A percentile compares a stretch with the other conserved stretches of the same genome.
Evolutionary conservation across 495 filamentous ascomycete species (phyloP).

Genomic region (Jackrogersella minutella): DNA sequence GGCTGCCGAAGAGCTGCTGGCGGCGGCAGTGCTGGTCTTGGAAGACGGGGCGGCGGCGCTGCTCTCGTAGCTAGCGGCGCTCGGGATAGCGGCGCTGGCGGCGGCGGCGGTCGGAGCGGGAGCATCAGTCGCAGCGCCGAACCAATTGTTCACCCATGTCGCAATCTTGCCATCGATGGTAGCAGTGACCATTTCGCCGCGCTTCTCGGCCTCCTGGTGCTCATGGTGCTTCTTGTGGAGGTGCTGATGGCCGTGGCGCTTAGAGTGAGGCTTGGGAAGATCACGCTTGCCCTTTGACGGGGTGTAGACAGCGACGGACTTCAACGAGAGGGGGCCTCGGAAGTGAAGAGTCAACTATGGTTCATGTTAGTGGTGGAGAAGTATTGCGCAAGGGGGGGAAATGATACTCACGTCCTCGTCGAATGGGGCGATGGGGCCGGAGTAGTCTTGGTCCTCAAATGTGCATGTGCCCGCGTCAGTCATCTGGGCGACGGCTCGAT

Average conservation of each 20-base stretch:
- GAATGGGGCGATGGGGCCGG: slow-evolving; percentile 67
- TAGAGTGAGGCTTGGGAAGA: slow-evolving; percentile 42
- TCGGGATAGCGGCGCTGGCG: background rate
- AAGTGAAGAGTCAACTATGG: slow-evolving; percentile 72
- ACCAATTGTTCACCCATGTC: slow-evolving; percentile 72
- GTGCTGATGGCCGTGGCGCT: slow-evolving; percentile 51
- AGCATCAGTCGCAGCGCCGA: slow-evolving; percentile 40
- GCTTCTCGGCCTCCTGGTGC: slow-evolving; percentile 38
- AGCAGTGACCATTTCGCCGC: slow-evolving; percentile 57
- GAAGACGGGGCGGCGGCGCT: background rate
- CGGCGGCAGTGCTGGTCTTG: background rate
- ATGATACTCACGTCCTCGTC: slow-evolving; percentile 67
- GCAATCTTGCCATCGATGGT: slow-evolving; percentile 68
- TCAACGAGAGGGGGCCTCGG: slow-evolving; percentile 69
- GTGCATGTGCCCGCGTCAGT: slow-evolving; percentile 63
- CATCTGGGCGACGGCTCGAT: slow-evolving; percentile 67
- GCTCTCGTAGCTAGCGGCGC: background rate
- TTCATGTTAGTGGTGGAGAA: slow-evolving; percentile 17
- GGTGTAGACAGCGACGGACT: slow-evolving; percentile 70
- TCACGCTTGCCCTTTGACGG: slow-evolving; percentile 46
- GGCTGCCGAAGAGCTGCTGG: slow-evolving; percentile 28
- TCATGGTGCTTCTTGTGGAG: slow-evolving; percentile 43
- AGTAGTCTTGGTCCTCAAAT: slow-evolving; percentile 56
- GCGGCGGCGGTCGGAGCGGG: slow-evolving; percentile 11
- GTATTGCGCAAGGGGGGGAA: background rate